A percentile compares a stretch with the other conserved stretches of the same genome.
Conservation (phyloP, 352 stramenopile genomes). For the Globisporangium polare region DNA sequence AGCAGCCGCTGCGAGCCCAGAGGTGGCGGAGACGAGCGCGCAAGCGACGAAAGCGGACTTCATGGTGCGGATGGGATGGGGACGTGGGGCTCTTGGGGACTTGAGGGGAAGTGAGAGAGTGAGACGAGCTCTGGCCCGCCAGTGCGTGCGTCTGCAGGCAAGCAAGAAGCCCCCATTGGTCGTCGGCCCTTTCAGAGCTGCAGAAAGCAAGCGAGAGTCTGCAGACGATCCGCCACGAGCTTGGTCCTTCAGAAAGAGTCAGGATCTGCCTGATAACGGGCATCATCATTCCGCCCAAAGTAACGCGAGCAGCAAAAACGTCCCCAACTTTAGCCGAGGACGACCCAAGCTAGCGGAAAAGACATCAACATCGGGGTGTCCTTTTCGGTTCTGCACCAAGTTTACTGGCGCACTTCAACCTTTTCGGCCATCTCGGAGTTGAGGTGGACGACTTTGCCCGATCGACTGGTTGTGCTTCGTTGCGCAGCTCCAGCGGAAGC, state of each 20-base stretch:
- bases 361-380: background rate
- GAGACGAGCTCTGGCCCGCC: background rate
- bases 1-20: background rate
- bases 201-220: background rate
- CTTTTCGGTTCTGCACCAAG: background rate
- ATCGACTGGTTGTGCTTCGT: too few relatives aligned
- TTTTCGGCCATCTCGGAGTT: background rate
- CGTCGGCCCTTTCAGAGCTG: too few relatives aligned
- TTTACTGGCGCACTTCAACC: conserved; percentile 4
- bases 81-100: background rate
- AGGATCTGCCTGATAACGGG: background rate
- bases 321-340: background rate
- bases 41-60: conserved; percentile 7
- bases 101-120: background rate
- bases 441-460: background rate
- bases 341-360: background rate
- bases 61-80: background rate
- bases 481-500: too few relatives aligned
- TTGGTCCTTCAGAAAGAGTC: background rate
- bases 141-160: too few relatives aligned
- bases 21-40: conserved; percentile 1
- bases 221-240: background rate
- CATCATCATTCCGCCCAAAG: background rate
- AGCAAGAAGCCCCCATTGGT: too few relatives aligned
- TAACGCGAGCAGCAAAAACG: too few relatives aligned